Percentiles rank a stretch among this genome's conserved stretches.
These are phyloP conservation scores for Porcisia hertigi DNA, from an alignment of 208 protist species.

Conservation along the genomic window DNA sequence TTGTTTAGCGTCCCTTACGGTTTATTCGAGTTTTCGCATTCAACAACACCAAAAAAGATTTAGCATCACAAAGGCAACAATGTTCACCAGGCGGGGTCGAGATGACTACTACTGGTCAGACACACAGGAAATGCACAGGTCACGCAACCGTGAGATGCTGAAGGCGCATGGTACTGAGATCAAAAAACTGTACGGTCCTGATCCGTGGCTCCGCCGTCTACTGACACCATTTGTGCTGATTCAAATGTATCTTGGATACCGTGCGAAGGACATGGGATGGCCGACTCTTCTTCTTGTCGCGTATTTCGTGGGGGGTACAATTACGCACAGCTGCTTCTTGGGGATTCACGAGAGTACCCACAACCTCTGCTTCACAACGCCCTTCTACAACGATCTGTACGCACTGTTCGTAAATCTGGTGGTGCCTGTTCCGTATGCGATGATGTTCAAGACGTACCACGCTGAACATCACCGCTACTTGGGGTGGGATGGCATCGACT, in stretches of 20 bases:
- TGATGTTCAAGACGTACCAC: conserved; percentile 94
- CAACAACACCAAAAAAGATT: neutral
- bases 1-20: too few species aligned
- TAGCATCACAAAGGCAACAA: conserved; percentile 6
- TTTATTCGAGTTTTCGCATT: neutral
- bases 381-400: conserved; percentile 80
- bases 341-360: conserved; percentile 94
- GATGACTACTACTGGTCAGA: conserved; percentile 80
- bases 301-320: conserved; percentile 85
- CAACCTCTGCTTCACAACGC: conserved; percentile 79
- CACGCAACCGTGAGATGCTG: conserved; percentile 74
- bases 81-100: conserved; percentile 37
- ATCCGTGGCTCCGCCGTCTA: conserved; percentile 55
- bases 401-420: conserved; percentile 87
- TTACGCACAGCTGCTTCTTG: conserved; percentile 83
- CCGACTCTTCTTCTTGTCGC: conserved; percentile 55
- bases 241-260: conserved; percentile 68
- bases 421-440: conserved; percentile 86
- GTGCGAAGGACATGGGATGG: conserved; percentile 70
- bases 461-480: conserved; percentile 93
- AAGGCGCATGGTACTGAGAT: conserved; percentile 83
- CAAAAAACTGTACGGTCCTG: conserved; percentile 72
- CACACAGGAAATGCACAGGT: conserved; percentile 64
- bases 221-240: conserved; percentile 57
- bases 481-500: conserved; percentile 85